These are phyloP conservation scores for Mortierella polycephala DNA, from an alignment of 371 early-diverging fungal genomes.

Conservation along the genomic window DNA sequence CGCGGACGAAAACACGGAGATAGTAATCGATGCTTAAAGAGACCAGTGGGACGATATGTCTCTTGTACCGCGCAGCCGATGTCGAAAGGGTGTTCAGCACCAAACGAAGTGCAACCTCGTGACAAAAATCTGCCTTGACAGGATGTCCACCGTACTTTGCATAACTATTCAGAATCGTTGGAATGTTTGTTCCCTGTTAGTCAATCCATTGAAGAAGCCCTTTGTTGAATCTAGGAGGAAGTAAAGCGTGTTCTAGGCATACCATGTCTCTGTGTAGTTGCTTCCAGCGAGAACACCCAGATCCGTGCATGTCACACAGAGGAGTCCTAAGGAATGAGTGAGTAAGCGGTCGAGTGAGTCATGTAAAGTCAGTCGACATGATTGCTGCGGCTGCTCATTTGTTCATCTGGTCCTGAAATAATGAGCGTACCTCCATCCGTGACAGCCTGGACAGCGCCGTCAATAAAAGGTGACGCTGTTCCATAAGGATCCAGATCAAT, in stretches of 20 bases:
- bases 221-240: too few species aligned
- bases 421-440: slow-evolving; percentile 82
- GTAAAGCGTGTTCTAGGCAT: slow-evolving; percentile 11
- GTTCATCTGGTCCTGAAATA: not conserved
- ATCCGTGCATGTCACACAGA: slow-evolving; percentile 99
- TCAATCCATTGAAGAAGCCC: not conserved
- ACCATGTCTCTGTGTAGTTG: slow-evolving; percentile 93
- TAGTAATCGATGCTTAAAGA: slow-evolving; percentile 99
- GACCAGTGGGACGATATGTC: slow-evolving; percentile 91
- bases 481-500: slow-evolving; percentile 99
- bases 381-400: not conserved
- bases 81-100: slow-evolving; percentile 89
- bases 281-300: slow-evolving; percentile 95
- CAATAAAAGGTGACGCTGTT: slow-evolving; percentile 96
- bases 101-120: slow-evolving; percentile 92
- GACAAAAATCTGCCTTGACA: slow-evolving; percentile 82
- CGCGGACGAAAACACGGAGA: slow-evolving; percentile 98
- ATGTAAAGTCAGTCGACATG: not conserved
- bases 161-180: slow-evolving; percentile 61
- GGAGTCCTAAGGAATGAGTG: slow-evolving; percentile 66
- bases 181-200: not conserved
- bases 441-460: slow-evolving; percentile 95
- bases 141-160: slow-evolving; percentile 97
- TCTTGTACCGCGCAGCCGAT: slow-evolving; percentile 89
- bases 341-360: not conserved